Evolutionary conservation across 306 rosid species (phyloP), one percentile per base, ranked within the genome.

Genomic region (Herpetospermum pedunculosum): DNA sequence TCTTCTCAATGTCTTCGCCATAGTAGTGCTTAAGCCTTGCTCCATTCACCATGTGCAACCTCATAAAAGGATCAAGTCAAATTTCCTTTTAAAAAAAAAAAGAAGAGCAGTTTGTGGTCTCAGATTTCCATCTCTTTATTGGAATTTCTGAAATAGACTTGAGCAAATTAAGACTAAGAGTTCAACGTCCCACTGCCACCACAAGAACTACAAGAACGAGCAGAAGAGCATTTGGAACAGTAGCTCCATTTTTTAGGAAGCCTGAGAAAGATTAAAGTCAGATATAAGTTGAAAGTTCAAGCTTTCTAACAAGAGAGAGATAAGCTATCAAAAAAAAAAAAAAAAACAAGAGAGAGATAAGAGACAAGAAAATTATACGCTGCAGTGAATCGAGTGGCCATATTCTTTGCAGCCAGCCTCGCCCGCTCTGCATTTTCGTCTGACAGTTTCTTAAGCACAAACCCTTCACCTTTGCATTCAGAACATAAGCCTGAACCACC

Each of bases 181-280:
- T 62, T 84, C 79, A 89, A 75, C 80, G 90, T 86, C 43, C 98
- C 98, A 79, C 80, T 82, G 76, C 98, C 98, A 75, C 84, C 88
- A 65, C 98, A 94, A 59, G 87, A 65, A 60, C 41, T 77, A 80
- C 97, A 94, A 40, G 89, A 86, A 77, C 97, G 82, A n/a, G 83
- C 73, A 53, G 99, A 91, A 55, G 94, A 80, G 82, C 98, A 93
- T 62, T 89, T 93, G 72, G 96, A 86, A 32, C 97, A 94, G 78
- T 94, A 91, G 90, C 99, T 94, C 97, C 96, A 94, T 76, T 93
- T 94, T 87, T 88, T 91, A 55, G 97, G 97, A 85, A 94, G 97
- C 85, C 98, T 91, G 85, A 70, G 26, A 58, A 5, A 48, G 46
- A 28, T 58, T 60, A 11, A 81, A 65, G 23, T 18, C 16, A 32